These are phyloP conservation scores for Euphorbia peplus DNA, from an alignment of 345 rosid genomes.

Conservation along the genomic window DNA sequence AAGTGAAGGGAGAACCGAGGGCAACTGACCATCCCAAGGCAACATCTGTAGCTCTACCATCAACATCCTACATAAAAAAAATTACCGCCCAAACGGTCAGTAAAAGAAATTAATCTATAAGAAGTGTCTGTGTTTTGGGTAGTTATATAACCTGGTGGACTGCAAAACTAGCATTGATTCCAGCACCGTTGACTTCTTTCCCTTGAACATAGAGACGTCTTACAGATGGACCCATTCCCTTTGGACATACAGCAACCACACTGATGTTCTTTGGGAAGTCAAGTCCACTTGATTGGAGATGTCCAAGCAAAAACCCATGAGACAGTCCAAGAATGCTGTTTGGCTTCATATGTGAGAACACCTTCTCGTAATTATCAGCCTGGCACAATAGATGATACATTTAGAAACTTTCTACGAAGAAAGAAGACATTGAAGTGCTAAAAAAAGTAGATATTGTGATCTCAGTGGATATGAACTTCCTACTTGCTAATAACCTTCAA, in stretches of 20 bases:
- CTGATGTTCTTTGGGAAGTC: conserved; percentile 83
- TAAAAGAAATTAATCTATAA: neutral
- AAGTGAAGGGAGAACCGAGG: conserved; percentile 88
- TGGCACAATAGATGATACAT: conserved; percentile 18
- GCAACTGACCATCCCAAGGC: conserved; percentile 94
- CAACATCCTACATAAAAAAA: conserved; percentile 58
- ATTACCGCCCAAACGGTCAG: neutral
- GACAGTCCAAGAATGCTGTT: conserved; percentile 91
- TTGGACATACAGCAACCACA: conserved; percentile 81
- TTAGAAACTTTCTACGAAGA: neutral
- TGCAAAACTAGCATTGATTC: conserved; percentile 85
- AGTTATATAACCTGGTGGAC: conserved; percentile 65
- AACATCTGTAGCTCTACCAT: conserved; percentile 82
- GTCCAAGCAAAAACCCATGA: conserved; percentile 90
- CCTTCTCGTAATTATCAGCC: conserved; percentile 79
- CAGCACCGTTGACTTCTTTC: conserved; percentile 88
- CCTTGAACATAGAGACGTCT: conserved; percentile 91
- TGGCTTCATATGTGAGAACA: conserved; percentile 84
- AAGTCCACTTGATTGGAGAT: conserved; percentile 63
- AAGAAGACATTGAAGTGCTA: neutral
- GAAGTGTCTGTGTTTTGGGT: no score
- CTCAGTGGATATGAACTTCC: neutral
- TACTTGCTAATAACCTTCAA: neutral
- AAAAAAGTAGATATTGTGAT: neutral
- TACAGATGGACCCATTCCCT: conserved; percentile 91